These are phyloP conservation scores for Xylariales sp. DNA, from an alignment of 2,329 filamentous ascomycete genomes.

Conservation along the genomic window DNA sequence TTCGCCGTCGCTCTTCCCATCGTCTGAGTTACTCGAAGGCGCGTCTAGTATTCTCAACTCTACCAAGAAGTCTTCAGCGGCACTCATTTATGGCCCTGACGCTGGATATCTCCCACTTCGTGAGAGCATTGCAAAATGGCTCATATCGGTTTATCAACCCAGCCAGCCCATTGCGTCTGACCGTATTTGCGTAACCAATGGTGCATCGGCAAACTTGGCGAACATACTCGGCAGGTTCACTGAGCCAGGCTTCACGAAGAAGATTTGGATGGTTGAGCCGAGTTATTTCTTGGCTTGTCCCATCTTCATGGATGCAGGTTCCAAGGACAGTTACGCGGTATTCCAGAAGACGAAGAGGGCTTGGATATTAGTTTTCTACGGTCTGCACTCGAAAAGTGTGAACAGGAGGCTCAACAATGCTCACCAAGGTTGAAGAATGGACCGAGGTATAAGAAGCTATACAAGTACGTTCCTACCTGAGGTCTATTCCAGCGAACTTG, in stretches of 20 bases:
- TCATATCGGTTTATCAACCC: constrained; percentile 50
- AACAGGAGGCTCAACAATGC: background rate
- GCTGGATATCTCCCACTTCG: constrained; percentile 51
- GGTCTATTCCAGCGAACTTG: no score
- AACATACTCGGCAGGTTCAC: constrained; percentile 4
- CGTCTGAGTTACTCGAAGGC: constrained; percentile 45
- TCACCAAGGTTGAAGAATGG: no score
- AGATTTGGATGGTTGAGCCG: constrained; percentile 5
- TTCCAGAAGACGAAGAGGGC: constrained; percentile 4
- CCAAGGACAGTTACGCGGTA: background rate
- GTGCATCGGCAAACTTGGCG: background rate
- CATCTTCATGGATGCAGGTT: constrained; percentile 3
- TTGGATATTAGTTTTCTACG: constrained; percentile 4
- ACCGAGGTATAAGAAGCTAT: no score
- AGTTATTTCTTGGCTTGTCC: constrained; percentile 4
- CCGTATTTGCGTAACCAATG: constrained; percentile 5
- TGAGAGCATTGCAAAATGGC: constrained; percentile 53
- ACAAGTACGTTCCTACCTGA: no score
- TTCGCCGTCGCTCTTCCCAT: constrained; percentile 46
- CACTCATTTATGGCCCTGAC: constrained; percentile 60
- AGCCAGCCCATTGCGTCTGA: constrained; percentile 18
- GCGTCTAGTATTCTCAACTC: constrained; percentile 45
- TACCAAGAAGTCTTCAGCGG: constrained; percentile 41
- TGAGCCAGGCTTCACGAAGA: background rate
- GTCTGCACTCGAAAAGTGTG: background rate